These are phyloP conservation scores for Cornus kousa DNA, from an alignment of 148 eudicot genomes.

Conservation along the genomic window DNA sequence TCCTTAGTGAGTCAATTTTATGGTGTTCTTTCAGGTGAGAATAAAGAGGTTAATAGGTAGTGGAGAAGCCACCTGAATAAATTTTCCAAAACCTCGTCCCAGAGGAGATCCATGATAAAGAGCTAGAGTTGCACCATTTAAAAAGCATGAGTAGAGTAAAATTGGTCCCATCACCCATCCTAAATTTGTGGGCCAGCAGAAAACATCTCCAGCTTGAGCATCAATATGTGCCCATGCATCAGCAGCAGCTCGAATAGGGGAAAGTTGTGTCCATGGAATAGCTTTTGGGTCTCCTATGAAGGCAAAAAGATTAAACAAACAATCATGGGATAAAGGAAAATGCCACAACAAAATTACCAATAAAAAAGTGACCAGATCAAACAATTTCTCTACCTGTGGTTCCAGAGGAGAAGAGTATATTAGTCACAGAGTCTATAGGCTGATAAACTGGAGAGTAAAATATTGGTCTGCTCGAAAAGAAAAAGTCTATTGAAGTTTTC, in stretches of 20 bases:
- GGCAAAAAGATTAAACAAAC: not conserved
- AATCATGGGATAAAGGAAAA: not conserved
- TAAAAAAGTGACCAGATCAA: conserved; percentile 6
- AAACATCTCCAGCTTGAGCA: conserved; percentile 60
- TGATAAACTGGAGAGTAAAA: conserved; percentile 60
- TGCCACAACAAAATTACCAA: not conserved
- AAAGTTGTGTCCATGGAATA: conserved; percentile 92
- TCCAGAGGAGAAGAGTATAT: conserved; percentile 95
- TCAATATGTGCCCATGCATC: conserved; percentile 78
- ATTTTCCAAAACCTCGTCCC: conserved; percentile 79
- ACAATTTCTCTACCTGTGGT: conserved; percentile 63
- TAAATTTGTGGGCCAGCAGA: conserved; percentile 95
- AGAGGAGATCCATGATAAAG: conserved; percentile 97
- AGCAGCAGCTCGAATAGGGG: conserved; percentile 80
- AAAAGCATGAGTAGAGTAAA: conserved; percentile 66
- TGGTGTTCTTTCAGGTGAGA: not conserved
- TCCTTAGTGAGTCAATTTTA: not conserved
- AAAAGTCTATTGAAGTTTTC: conserved; percentile 16
- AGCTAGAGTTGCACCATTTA: conserved; percentile 79
- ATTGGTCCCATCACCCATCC: conserved; percentile 98
- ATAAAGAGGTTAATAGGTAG: not conserved
- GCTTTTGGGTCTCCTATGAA: conserved; percentile 93
- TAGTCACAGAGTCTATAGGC: conserved; percentile 58
- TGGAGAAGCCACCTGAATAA: conserved; percentile 66
- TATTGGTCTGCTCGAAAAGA: conserved; percentile 43